Evolutionary conservation across 768 basidiomycete genomes (phyloP).

Genomic region (Kwoniella europaea): DNA sequence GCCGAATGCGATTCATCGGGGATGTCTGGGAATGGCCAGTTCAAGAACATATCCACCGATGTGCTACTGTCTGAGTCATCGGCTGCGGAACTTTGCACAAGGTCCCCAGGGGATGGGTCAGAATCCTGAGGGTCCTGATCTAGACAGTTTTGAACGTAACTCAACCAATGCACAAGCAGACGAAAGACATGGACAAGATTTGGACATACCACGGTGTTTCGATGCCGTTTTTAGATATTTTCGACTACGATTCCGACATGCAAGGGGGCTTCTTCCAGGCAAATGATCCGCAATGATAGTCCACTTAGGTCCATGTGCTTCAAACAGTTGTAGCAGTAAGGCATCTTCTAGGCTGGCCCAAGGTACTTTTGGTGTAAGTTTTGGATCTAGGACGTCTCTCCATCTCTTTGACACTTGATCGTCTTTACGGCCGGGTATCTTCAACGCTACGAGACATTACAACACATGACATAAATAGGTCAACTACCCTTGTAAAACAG

Average conservation of each 20-base stretch:
- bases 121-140: no score
- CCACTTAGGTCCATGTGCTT: constrained; percentile 24
- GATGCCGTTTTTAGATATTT: not conserved
- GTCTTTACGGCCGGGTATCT: constrained; percentile 20
- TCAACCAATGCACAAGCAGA: not conserved
- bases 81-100: no score
- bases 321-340: constrained; percentile 11
- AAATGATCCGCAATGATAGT: constrained; percentile 18
- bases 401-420: constrained; percentile 29
- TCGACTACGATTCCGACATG: constrained; percentile 19
- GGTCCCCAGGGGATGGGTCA: no score
- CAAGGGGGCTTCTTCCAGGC: constrained; percentile 15
- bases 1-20: no score
- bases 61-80: no score
- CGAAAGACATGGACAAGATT: not conserved
- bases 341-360: constrained; percentile 23
- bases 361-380: constrained; percentile 13
- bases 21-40: no score
- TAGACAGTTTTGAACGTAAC: not conserved
- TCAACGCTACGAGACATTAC: constrained; percentile 5
- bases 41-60: no score
- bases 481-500: no score
- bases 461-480: no score
- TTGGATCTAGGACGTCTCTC: constrained; percentile 21
- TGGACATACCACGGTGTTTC: not conserved